Percentiles rank a stretch among this genome's conserved stretches.
phyloP scores from a whole-genome alignment of 208 protist species.

The Leishmania amazonensis region DNA sequence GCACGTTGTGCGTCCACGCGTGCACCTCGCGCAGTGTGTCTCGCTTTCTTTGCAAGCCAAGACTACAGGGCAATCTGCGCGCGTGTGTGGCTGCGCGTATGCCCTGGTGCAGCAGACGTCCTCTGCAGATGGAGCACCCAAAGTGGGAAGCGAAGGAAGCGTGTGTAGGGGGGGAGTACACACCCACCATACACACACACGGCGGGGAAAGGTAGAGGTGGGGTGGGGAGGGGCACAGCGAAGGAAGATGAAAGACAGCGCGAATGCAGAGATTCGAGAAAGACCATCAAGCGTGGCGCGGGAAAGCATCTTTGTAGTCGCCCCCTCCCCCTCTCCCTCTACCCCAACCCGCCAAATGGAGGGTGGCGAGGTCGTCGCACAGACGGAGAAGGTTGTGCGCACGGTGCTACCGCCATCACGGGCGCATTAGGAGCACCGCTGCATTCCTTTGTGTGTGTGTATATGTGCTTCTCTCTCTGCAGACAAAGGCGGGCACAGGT shows the following conservation, averaged over 20 bases:
- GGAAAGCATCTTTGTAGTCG: not conserved
- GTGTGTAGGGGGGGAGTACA: not conserved
- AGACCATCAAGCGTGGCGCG: not conserved
- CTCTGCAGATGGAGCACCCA: not conserved
- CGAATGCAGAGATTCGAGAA: not conserved
- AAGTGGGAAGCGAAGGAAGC: not conserved
- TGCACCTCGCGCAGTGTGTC: not conserved
- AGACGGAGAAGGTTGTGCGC: not conserved
- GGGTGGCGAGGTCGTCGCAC: not conserved
- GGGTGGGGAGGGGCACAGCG: too few relatives aligned
- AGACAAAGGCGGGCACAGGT: not conserved
- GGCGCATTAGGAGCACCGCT: not conserved
- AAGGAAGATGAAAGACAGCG: too few relatives aligned
- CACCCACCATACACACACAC: too few relatives aligned
- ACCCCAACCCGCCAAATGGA: not conserved
- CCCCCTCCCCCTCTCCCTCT: too few relatives aligned
- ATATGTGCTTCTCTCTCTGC: not conserved
- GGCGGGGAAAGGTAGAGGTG: too few relatives aligned
- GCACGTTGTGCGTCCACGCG: not conserved
- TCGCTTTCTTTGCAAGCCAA: too few relatives aligned
- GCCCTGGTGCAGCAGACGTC: not conserved
- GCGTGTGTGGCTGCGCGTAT: not conserved
- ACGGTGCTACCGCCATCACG: not conserved
- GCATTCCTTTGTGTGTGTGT: conserved; percentile 2
- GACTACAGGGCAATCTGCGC: not conserved